phyloP scores from a whole-genome alignment of 148 eudicot genomes.

The Oxyria digyna region DNA sequence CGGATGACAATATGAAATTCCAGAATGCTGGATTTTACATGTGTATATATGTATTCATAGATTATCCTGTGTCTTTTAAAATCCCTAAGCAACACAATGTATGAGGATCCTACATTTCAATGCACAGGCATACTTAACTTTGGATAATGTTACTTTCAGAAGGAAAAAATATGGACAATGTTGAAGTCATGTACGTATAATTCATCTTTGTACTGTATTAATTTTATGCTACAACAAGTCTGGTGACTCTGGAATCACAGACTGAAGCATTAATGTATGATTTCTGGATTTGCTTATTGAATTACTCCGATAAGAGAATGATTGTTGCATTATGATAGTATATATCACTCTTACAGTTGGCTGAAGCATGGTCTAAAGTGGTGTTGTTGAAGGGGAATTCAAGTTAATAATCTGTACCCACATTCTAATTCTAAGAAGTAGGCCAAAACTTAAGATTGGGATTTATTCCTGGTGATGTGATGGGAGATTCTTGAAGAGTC shows the following conservation, averaged over 20 bases:
- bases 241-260: too few species aligned
- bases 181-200: not conserved
- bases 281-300: too few species aligned
- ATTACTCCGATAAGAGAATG: too few species aligned
- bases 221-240: too few species aligned
- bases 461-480: too few species aligned
- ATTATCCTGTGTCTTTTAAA: not conserved
- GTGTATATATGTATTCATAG: not conserved
- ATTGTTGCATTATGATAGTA: too few species aligned
- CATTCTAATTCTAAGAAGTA: not conserved
- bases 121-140: too few species aligned
- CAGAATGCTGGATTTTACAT: not conserved
- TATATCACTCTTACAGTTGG: too few species aligned
- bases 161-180: not conserved
- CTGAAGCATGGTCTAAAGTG: not conserved
- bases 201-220: not conserved
- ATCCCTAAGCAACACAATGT: not conserved
- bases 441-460: not conserved
- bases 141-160: not conserved
- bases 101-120: too few species aligned
- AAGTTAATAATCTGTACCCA: not conserved
- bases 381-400: not conserved
- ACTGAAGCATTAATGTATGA: too few species aligned
- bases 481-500: not conserved
- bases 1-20: not conserved